Evolutionary conservation across 2,329 filamentous ascomycete species (phyloP).

Genomic region (Atkinsonella hypoxylon): DNA sequence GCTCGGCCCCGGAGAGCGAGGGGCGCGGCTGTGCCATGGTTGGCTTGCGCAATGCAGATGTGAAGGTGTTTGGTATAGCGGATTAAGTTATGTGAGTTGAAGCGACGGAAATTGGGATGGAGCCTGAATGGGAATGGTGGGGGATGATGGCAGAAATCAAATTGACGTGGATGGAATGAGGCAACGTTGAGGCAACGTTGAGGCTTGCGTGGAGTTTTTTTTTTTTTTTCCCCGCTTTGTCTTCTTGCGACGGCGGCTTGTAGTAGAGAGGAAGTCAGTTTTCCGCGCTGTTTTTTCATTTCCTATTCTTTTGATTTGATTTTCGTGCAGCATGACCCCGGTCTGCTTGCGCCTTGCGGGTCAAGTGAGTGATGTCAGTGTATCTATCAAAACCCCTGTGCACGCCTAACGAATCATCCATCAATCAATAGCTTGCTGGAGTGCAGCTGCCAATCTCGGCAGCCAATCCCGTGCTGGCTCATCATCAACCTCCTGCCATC

Average conservation of each 20-base stretch:
- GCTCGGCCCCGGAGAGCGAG: slow-evolving; percentile 14
- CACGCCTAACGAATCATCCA: too few relatives aligned
- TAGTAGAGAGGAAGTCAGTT: too few relatives aligned
- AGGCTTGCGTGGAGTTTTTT: too few relatives aligned
- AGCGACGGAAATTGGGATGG: neutral
- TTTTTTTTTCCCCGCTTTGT: neutral
- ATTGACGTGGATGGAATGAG: neutral
- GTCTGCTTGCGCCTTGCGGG: neutral
- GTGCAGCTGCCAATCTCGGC: neutral
- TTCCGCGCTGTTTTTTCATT: neutral
- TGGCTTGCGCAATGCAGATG: neutral
- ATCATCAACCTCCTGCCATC: neutral
- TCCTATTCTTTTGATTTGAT: neutral
- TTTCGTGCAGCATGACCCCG: neutral
- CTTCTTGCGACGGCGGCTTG: neutral
- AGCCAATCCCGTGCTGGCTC: neutral
- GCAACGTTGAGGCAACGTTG: neutral
- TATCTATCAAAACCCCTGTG: too few relatives aligned
- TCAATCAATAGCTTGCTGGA: neutral
- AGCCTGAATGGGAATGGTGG: neutral
- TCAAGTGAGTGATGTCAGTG: neutral
- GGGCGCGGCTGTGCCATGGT: neutral
- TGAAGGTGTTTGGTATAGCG: neutral
- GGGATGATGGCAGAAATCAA: neutral
- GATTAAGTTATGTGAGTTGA: neutral